Base-by-base conservation (phyloP, 2,329 filamentous ascomycete genomes). In the Trichoderma gracile region DNA sequence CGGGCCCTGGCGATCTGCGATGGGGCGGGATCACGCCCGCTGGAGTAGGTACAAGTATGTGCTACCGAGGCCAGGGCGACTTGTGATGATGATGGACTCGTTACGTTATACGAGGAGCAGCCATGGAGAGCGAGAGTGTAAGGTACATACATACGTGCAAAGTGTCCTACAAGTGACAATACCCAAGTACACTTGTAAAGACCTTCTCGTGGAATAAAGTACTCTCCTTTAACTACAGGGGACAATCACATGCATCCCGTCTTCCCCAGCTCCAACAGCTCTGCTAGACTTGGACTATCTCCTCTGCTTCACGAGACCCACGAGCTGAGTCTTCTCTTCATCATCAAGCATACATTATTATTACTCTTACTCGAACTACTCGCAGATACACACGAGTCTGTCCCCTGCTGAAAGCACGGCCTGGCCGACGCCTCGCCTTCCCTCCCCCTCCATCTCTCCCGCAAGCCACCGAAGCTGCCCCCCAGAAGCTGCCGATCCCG, bases 1-100 rank as follows among this genome's bases (percentile, higher is more conserved):
- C 17, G 49, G 47, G 49, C 47, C 46, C 46, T 52, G 58, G 58
- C 47, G 58, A 62, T 62, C 58, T 62, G 58, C 58, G 17, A 23
- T 45, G 47, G 23, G 58, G 58, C 58, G n/a, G n/a, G n/a, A n/a
- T n/a, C n/a, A n/a, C n/a, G 58, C 17, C 43, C 27, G 15, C n/a
- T 23, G 17, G 10, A 43, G 58, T 5, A 4, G 27, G 27, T 27
- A 27, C 6, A n/a, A n/a, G n/a, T n/a, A n/a, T n/a, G n/a, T 52
- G 52, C 57, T 50, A 10, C 47, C 23, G 38, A 30, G 12, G 33
- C 23, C 38, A 52, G 21, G 33, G 33, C 33, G 21, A 49, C 47
- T 45, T 61, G 38, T 14, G 14, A 49, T 25, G 38, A 53, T n/a
- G 47, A 38, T 27, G 8, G 8, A 19, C 21, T 21, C 21, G 19